Percentiles rank a stretch among this genome's conserved stretches.
Evolutionary conservation across 495 filamentous ascomycete genomes (phyloP).

Genomic region (Podospora bellae-mahoneyi): DNA sequence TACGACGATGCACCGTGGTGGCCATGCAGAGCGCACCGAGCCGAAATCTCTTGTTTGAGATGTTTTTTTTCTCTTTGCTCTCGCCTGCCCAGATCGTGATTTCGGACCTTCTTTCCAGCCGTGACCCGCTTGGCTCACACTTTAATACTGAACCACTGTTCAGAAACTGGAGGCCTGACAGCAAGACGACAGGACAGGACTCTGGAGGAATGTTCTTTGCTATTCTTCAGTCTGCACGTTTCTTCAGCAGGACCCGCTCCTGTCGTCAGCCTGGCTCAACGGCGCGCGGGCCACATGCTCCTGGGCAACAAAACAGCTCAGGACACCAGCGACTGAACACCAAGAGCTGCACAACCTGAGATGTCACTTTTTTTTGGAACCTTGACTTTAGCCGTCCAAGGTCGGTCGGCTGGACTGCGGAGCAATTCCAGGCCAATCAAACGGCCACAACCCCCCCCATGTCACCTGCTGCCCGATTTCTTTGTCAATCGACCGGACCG

Average conservation of each 20-base stretch:
- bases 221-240: background rate
- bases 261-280: background rate
- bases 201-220: slow-evolving; percentile 7
- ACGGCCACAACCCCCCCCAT: slow-evolving; percentile 14
- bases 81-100: slow-evolving; percentile 7
- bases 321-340: background rate
- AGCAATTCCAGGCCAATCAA: slow-evolving; percentile 18
- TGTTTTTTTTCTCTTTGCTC: slow-evolving; percentile 18
- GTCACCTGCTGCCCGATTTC: background rate
- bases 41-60: slow-evolving; percentile 19
- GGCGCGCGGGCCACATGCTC: background rate
- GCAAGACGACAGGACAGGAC: background rate
- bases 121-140: slow-evolving; percentile 8
- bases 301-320: background rate
- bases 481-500: slow-evolving; percentile 8
- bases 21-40: slow-evolving; percentile 21
- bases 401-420: slow-evolving; percentile 13
- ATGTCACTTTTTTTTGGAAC: slow-evolving; percentile 9
- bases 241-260: slow-evolving; percentile 4
- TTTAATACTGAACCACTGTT: background rate
- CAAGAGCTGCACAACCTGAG: background rate
- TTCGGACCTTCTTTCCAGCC: slow-evolving; percentile 28
- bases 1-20: slow-evolving; percentile 16
- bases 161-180: background rate
- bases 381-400: slow-evolving; percentile 12